phyloP scores from a whole-genome alignment of 2,329 filamentous ascomycete genomes.

The Paecilomyces formosus region DNA sequence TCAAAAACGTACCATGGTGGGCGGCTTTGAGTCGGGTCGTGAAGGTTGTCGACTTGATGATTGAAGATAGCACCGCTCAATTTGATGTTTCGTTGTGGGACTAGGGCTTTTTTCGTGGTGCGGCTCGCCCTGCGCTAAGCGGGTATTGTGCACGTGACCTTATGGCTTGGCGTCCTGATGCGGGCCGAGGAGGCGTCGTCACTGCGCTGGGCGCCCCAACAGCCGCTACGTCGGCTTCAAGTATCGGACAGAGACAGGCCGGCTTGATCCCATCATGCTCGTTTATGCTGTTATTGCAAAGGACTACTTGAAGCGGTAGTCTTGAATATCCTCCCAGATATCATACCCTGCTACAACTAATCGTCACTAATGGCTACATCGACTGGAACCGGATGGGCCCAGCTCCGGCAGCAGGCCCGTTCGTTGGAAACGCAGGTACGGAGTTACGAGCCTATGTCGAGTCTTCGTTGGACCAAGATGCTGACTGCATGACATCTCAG shows the following conservation, averaged over 20 bases:
- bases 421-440: conserved; percentile 80
- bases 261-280: background rate
- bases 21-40: conserved; percentile 36
- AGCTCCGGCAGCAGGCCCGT: conserved; percentile 86
- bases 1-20: conserved; percentile 35
- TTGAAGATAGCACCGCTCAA: conserved; percentile 34
- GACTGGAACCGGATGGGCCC: conserved; percentile 72
- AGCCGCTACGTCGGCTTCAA: background rate
- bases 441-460: background rate
- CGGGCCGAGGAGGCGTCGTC: background rate
- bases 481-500: conserved; percentile 37
- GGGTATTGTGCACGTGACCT: conserved; percentile 16
- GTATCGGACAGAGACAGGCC: background rate
- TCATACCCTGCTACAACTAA: background rate
- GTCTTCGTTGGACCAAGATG: background rate
- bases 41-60: conserved; percentile 38
- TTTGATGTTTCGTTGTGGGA: conserved; percentile 36
- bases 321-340: background rate
- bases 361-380: conserved; percentile 44
- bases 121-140: conserved; percentile 22
- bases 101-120: conserved; percentile 33
- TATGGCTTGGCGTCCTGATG: background rate
- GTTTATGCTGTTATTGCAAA: background rate
- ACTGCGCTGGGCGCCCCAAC: background rate
- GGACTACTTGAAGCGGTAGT: background rate